A percentile compares a stretch with the other conserved stretches of the same genome.
Evolutionary conservation across 1,139 yeast genomes (phyloP).

Genomic region (Saccharomyces hybrid): DNA sequence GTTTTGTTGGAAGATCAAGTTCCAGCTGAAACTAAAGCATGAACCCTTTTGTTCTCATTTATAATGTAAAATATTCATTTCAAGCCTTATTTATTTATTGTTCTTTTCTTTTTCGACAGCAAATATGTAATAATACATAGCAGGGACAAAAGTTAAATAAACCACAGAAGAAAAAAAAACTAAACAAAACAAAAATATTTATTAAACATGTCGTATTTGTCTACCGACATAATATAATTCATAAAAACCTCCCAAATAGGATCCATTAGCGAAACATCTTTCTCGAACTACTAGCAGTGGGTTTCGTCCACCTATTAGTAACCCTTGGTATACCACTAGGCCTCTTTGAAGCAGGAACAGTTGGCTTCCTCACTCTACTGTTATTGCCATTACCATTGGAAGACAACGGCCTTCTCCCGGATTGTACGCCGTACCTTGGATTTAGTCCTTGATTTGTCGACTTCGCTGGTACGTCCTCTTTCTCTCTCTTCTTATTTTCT

Average conservation of each 20-base stretch:
- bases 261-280: neutral
- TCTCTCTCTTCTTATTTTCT: slow-evolving; percentile 10
- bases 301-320: slow-evolving; percentile 2
- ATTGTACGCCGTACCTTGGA: neutral
- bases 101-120: neutral
- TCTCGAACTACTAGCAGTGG: slow-evolving; percentile 4
- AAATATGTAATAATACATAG: neutral
- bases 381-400: neutral
- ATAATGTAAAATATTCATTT: no score
- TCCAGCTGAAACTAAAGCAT: no score
- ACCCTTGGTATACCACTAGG: slow-evolving; percentile 2
- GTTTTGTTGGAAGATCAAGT: no score
- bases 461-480: neutral
- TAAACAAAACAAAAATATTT: no score
- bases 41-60: no score
- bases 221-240: neutral
- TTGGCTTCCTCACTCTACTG: slow-evolving; percentile 4
- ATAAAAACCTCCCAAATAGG: neutral
- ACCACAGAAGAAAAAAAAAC: neutral
- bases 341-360: slow-evolving; percentile 1
- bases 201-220: neutral
- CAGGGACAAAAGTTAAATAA: neutral
- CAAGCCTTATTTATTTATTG: neutral
- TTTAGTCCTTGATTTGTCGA: neutral
- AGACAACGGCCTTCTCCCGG: slow-evolving; percentile 1